phyloP scores from a whole-genome alignment of 2,329 filamentous ascomycete genomes.

The Diaporthe destruens region DNA sequence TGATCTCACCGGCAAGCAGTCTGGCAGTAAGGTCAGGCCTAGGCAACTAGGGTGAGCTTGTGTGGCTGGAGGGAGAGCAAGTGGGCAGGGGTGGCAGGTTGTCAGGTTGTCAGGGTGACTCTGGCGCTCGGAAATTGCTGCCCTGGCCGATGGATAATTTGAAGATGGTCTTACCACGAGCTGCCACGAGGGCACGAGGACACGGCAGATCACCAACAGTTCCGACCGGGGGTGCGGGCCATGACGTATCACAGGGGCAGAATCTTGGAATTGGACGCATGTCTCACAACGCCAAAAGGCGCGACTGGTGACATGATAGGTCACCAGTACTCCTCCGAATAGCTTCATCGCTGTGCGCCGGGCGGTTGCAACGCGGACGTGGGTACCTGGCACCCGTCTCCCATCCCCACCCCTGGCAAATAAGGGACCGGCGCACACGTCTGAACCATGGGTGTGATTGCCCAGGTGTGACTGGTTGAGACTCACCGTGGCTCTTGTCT shows the following conservation, averaged over 20 bases:
- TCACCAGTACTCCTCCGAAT: conserved; percentile 18
- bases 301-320: conserved; percentile 10
- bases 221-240: conserved; percentile 5
- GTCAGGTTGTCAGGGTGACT: too few relatives aligned
- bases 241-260: conserved; percentile 32
- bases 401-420: neutral
- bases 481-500: conserved; percentile 3
- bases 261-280: conserved; percentile 22
- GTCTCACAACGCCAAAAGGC: conserved; percentile 23
- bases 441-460: conserved; percentile 21
- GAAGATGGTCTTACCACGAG: conserved; percentile 4
- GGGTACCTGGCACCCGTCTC: conserved; percentile 1
- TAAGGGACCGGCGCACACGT: conserved; percentile 1
- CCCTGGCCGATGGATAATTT: neutral
- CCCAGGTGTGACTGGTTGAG: conserved; percentile 8
- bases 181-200: conserved; percentile 31
- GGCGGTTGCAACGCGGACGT: conserved; percentile 2
- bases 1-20: conserved; percentile 19
- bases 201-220: conserved; percentile 33
- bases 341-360: conserved; percentile 10
- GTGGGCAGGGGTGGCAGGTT: neutral
- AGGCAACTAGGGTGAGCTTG: neutral
- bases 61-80: neutral
- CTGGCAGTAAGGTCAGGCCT: neutral
- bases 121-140: conserved; percentile 19